Conservation (phyloP, 176 grass and related monocot genomes). For the Guadua angustifolia region DNA sequence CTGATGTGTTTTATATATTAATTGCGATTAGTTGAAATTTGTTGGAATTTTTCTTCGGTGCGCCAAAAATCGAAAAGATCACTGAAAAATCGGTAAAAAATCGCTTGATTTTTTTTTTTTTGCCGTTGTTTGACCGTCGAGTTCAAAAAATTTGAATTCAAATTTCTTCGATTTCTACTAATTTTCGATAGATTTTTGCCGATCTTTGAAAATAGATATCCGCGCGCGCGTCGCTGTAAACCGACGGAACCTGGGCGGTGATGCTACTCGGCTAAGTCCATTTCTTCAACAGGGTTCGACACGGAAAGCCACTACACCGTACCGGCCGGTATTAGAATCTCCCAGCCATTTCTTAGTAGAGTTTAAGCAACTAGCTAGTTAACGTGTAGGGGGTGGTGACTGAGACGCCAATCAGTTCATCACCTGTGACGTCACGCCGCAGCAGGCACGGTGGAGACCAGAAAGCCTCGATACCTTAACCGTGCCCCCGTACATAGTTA, state of each 20-base stretch:
- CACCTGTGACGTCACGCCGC: constrained; percentile 60
- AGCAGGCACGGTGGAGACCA: background rate
- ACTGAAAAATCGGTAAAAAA: too few relatives aligned
- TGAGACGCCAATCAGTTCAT: constrained; percentile 46
- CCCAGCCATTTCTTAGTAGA: constrained; percentile 1
- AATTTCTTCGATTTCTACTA: too few relatives aligned
- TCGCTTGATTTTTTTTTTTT: too few relatives aligned
- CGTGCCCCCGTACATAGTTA: too few relatives aligned
- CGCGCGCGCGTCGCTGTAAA: background rate
- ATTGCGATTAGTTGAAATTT: too few relatives aligned
- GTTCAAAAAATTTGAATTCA: too few relatives aligned
- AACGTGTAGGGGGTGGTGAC: constrained; percentile 27
- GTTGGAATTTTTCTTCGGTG: too few relatives aligned
- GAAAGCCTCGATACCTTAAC: background rate
- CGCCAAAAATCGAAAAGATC: too few relatives aligned
- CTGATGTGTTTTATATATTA: too few relatives aligned
- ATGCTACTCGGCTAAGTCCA: background rate
- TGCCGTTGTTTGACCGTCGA: too few relatives aligned
- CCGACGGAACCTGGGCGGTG: background rate
- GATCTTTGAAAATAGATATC: too few relatives aligned
- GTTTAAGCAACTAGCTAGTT: background rate
- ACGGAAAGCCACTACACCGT: constrained; percentile 1
- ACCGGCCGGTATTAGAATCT: background rate
- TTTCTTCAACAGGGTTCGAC: background rate
- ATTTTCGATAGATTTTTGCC: too few relatives aligned